Evolutionary conservation across 129 eudicot species (phyloP), one percentile per base, ranked within the genome.

Genomic region (Flaveria bidentis): DNA sequence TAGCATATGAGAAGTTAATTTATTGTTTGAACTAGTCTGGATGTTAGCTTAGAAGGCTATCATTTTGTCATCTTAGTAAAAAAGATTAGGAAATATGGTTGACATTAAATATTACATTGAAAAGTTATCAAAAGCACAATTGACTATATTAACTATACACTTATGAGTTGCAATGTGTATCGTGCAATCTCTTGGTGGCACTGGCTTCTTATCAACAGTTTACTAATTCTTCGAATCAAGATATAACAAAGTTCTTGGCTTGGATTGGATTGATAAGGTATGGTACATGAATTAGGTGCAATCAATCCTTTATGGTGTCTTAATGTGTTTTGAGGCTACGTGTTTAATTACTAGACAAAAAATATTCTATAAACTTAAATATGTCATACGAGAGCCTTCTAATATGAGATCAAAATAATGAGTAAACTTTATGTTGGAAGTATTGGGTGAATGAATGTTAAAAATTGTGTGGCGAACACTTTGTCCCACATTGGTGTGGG

Each of bases 171-270:
- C 74, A 55, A 14, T 72, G 61, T 39, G 12, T 80, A 22, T 67
- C 70, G 16, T 76, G 44, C 73, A 49, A 33, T 80, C 53, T 80
- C 20, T 82, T 90, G 98, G 93, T 93, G 98, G 98, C 98, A 93
- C 86, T 97, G 88, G 82, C 93, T 93, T 78, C 82, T 93, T 82
- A 93, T 93, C 62, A 93, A 93, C 74, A 93, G 97, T 80, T 87
- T 93, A 79, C 79, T 93, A 85, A 85, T 84, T 86, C 90, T 82
- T 91, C 98, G 26, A 97, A 97, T 61, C 87, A 88, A 85, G 98
- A 97, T 93, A 88, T 74, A 47, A 20, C 36, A 50, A 11, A 33
- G 45, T 69, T 28, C 61, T 69, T 67, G 13, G 13, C 52, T 45
- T 58, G 11, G 46, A 20, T 55, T 58, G 11, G 46, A 20, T 30